Base-by-base conservation (phyloP, 768 basidiomycete genomes). In the Tylopilus felleus region DNA sequence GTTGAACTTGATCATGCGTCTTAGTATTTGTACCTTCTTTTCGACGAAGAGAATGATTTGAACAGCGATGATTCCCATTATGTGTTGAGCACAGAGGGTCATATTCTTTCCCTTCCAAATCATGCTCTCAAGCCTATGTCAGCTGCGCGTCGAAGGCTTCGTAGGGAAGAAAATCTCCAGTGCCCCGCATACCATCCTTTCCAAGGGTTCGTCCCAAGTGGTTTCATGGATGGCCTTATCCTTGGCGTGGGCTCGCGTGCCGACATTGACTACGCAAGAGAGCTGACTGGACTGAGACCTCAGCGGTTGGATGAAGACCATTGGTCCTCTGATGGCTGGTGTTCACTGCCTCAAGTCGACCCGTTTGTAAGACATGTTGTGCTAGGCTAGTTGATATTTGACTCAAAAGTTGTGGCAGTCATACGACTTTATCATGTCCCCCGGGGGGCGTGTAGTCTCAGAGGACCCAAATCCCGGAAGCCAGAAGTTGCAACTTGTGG, bases 1-100 rank as follows among this genome's bases (percentile, higher is more conserved):
- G 16, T 52, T 21, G 13, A 4, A 51, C 25, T 50, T 54, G 36
- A 65, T 45, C 33, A 39, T 19, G 19, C 23, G 13, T 36, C 33
- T 1, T 47, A 98, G 90, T 99, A 98, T 75, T 80, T 98, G 17
- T 98, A 85, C 71, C 79, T 98, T 38, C 76, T 97, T 35, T 98
- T 98, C 62, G 93, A 93, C 59, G 91, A 94, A 71, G 82, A 83
- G 8, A 91, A 92, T 59, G 77, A 77, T 0, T 64, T 94, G 23
- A 83, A 93, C 62, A 71, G 66, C 3, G 86, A 90, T 61, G 86
- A 90, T 65, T 88, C 89, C 0, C 90, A 93, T 67, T 89, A 86
- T 57, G 90, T 98, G 10, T 89, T 97, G 66, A 92, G 94, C 7
- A 99, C 97, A 1, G 97, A 98, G 70, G 97, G 96, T 0, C 97